Percentiles rank a stretch among this genome's conserved stretches.
These are phyloP conservation scores for Septoria linicola DNA, from an alignment of 2,329 filamentous ascomycete genomes.

Conservation along the genomic window DNA sequence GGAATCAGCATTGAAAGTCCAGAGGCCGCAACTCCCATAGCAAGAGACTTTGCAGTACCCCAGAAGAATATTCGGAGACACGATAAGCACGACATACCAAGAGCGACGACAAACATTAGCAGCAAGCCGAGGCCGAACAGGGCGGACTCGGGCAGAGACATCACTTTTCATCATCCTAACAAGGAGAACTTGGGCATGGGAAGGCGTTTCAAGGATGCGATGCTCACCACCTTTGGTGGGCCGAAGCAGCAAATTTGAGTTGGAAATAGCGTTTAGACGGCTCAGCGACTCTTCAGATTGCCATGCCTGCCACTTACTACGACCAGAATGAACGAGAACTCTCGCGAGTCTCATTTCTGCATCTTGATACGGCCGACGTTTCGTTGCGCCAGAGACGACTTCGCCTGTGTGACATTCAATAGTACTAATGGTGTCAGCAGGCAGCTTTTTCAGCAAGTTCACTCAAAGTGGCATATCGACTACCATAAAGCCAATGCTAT, in stretches of 20 bases:
- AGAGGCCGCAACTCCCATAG: slow-evolving; percentile 28
- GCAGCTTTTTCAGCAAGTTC: too few relatives aligned
- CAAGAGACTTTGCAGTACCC: slow-evolving; percentile 29
- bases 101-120: slow-evolving; percentile 8
- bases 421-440: too few relatives aligned
- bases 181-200: slow-evolving; percentile 27
- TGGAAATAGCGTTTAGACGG: slow-evolving; percentile 1
- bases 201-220: slow-evolving; percentile 26
- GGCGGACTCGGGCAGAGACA: slow-evolving; percentile 16
- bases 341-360: background rate
- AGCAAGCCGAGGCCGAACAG: slow-evolving; percentile 7
- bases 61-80: slow-evolving; percentile 15
- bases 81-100: slow-evolving; percentile 23
- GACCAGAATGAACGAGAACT: background rate
- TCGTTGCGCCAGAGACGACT: too few relatives aligned
- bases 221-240: slow-evolving; percentile 14
- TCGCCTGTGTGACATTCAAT: too few relatives aligned
- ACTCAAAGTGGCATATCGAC: too few relatives aligned
- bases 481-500: too few relatives aligned
- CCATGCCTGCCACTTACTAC: background rate
- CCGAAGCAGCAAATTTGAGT: slow-evolving; percentile 5
- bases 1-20: slow-evolving; percentile 26
- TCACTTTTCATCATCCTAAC: slow-evolving; percentile 19
- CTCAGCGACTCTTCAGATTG: background rate
- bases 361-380: too few relatives aligned